These are phyloP conservation scores for Cyberlindnera mycetangii DNA, from an alignment of 805 yeast species.

Conservation along the genomic window DNA sequence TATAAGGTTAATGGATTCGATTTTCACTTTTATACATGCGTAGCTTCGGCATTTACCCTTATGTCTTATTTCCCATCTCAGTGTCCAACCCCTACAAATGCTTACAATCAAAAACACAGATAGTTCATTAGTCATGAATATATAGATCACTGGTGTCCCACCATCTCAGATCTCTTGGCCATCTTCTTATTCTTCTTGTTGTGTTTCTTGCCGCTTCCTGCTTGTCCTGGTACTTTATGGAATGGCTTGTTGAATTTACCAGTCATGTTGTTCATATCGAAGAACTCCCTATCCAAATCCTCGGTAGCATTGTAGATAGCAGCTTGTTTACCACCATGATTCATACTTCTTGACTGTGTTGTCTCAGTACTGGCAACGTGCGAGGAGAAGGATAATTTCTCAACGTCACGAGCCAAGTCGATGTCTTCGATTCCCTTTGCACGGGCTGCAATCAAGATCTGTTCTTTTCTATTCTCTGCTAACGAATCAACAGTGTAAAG, in stretches of 20 bases:
- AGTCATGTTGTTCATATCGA: slow-evolving; percentile 59
- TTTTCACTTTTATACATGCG: no score
- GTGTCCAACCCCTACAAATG: slow-evolving; percentile 2
- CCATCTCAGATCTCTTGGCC: slow-evolving; percentile 15
- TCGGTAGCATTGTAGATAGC: slow-evolving; percentile 75
- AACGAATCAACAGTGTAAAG: slow-evolving; percentile 62
- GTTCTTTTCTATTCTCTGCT: slow-evolving; percentile 72
- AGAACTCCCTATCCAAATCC: slow-evolving; percentile 84
- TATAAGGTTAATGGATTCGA: no score
- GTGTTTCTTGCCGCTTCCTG: slow-evolving; percentile 52
- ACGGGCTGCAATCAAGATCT: slow-evolving; percentile 61
- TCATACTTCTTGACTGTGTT: slow-evolving; percentile 48
- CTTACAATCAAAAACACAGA: neutral
- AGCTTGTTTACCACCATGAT: slow-evolving; percentile 82
- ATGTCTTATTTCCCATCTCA: no score
- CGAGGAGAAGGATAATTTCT: slow-evolving; percentile 72
- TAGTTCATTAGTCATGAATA: no score
- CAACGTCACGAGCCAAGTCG: slow-evolving; percentile 66
- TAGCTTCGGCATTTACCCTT: no score
- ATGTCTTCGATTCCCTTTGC: slow-evolving; percentile 51
- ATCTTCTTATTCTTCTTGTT: slow-evolving; percentile 70
- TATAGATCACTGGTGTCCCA: slow-evolving; percentile 7
- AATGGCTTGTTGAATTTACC: slow-evolving; percentile 72
- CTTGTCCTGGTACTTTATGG: slow-evolving; percentile 47
- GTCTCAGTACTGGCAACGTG: slow-evolving; percentile 56